These are phyloP conservation scores for Amylostereum areolatum DNA, from an alignment of 1,284 basidiomycete species.

Conservation along the genomic window DNA sequence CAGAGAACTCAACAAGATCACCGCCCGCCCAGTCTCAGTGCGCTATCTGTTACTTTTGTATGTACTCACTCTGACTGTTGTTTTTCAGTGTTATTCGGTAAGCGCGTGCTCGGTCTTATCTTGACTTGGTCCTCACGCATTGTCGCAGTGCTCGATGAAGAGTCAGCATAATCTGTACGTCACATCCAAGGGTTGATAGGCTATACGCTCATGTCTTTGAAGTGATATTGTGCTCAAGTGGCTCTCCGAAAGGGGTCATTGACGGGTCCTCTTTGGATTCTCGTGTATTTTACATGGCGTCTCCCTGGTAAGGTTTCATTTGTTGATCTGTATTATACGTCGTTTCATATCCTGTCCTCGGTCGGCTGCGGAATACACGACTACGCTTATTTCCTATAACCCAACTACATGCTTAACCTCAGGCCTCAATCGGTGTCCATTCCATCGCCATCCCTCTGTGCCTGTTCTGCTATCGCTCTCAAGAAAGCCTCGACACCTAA, in stretches of 20 bases:
- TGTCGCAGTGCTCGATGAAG: constrained; percentile 81
- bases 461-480: constrained; percentile 68
- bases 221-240: constrained; percentile 74
- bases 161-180: constrained; percentile 86
- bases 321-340: neutral
- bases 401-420: neutral
- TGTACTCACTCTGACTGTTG: constrained; percentile 5
- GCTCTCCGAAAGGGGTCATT: constrained; percentile 63
- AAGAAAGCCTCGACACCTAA: constrained; percentile 67
- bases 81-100: constrained; percentile 4
- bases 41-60: constrained; percentile 25
- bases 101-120: too few relatives aligned
- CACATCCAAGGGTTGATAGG: neutral
- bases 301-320: too few relatives aligned
- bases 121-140: constrained; percentile 2
- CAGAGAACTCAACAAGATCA: constrained; percentile 78
- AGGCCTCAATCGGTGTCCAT: constrained; percentile 54
- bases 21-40: constrained; percentile 82
- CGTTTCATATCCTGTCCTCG: constrained; percentile 2
- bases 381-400: too few relatives aligned
- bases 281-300: too few relatives aligned
- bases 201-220: constrained; percentile 1
- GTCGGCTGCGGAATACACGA: neutral
- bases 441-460: constrained; percentile 39
- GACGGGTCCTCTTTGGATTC: constrained; percentile 1